These are phyloP conservation scores for Pseudoturritis turrita DNA, from an alignment of 345 rosid genomes.

Conservation along the genomic window DNA sequence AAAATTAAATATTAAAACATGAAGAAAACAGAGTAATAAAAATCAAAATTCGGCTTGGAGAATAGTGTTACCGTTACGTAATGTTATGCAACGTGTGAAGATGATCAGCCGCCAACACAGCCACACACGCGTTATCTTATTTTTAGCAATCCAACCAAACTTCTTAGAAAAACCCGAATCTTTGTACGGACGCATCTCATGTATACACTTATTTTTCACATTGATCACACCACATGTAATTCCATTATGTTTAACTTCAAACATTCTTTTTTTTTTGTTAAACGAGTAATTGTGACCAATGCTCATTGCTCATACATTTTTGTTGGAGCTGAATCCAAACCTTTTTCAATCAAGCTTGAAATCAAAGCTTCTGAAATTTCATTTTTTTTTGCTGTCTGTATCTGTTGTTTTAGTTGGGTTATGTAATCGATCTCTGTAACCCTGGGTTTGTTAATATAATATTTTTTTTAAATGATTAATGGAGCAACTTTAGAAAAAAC, in stretches of 20 bases:
- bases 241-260: background rate
- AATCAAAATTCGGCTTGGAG: background rate
- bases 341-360: too few relatives aligned
- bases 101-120: conserved; percentile 36
- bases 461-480: too few relatives aligned
- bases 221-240: background rate
- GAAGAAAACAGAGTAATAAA: background rate
- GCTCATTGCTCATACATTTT: too few relatives aligned
- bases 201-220: conserved; percentile 18
- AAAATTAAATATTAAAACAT: background rate
- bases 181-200: conserved; percentile 26
- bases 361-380: too few relatives aligned
- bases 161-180: background rate
- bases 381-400: too few relatives aligned
- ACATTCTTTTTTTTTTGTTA: too few relatives aligned
- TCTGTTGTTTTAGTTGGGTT: too few relatives aligned
- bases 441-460: too few relatives aligned
- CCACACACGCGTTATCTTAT: conserved; percentile 26
- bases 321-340: too few relatives aligned
- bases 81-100: conserved; percentile 30
- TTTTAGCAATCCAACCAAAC: conserved; percentile 1
- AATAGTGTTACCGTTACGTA: conserved; percentile 18
- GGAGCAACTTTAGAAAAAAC: too few relatives aligned
- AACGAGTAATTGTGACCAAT: too few relatives aligned
- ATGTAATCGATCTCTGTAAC: too few relatives aligned